Evolutionary conservation across 805 yeast genomes (phyloP), one percentile per base, ranked within the genome.

Genomic region (Saccharomycopsis sp.): DNA sequence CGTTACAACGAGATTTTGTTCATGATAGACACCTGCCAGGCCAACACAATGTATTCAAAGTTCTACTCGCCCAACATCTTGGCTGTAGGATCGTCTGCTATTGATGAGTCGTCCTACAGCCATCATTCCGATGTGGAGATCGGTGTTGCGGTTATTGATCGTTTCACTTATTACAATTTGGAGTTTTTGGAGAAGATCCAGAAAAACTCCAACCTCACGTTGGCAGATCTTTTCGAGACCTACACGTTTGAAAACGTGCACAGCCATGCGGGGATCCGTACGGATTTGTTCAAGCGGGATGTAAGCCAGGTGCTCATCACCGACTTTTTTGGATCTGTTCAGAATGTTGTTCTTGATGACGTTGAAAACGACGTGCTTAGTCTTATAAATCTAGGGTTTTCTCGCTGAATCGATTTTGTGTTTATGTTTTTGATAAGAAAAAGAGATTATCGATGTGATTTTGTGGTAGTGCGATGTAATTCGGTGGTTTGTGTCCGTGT

Each of bases 1-100:
- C 79, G 99, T 57, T 94, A 94, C 75, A 91, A 91, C 65, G 98
- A 94, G 74, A 88, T 94, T 37, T 83, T 94, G 68, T 94, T 94
- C 73, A 94, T 94, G 98, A 87, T 94, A 63, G 99, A 94, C 71
- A 94, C 99, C 0, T 94, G 99, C 68, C 99, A 94, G 75, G 99
- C 99, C 24, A 94, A 92, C 72, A 90, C 99, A 15, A 92, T 94
- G 99, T 94, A 87, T 73, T 85, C 95, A 58, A 82, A 87, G 67
- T 84, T 92, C 67, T 91, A 90, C 69, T 87, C 97, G 8, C 98
- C 99, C 37, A 91, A 94, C 69, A 82, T 94, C 51, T 72, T 94
- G 55, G 89, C 97, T 1, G 95, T 92, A 40, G 99, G 99, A 0
- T 90, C 97, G 0, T 87, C 96, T 8, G 87, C 80, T 63, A 62